Base-by-base conservation (phyloP, 352 stramenopile genomes). In the Thalassiosira hispida region DNA sequence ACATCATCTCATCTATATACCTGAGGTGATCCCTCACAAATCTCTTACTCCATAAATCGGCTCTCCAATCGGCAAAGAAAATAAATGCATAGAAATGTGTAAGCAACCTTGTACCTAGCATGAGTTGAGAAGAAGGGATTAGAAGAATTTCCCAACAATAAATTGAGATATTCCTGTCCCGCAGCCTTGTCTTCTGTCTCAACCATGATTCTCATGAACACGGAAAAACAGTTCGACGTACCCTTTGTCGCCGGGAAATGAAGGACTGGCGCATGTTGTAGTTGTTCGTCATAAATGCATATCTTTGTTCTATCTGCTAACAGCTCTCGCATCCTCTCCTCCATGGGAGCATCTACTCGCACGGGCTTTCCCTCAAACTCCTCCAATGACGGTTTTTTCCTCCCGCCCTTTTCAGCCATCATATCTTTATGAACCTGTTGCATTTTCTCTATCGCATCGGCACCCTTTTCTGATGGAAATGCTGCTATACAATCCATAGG, bases 71-170 rank as follows among this genome's bases (percentile, higher is more conserved):
- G 12, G 73, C 69, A 64, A 90, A 90, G 35, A 86, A 80, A 7
- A 83, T 38, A 42, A 87, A 90, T 14, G 81, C 31, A 71, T 95
- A 95, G 56, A 94, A 95, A 74, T 95, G 90, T 2, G 89, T 86
- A 9, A 94, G 33, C 2, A 92, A 69, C n/a, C 86, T 44, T 44
- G 53, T 84, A n/a, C n/a, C n/a, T n/a, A n/a, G n/a, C n/a, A n/a
- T n/a, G n/a, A n/a, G n/a, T n/a, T n/a, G n/a, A n/a, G n/a, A n/a
- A n/a, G n/a, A n/a, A n/a, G n/a, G n/a, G n/a, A n/a, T n/a, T n/a
- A n/a, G n/a, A n/a, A n/a, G n/a, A n/a, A n/a, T n/a, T n/a, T n/a
- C n/a, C n/a, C n/a, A n/a, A n/a, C n/a, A n/a, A n/a, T n/a, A n/a
- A n/a, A n/a, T n/a, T n/a, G n/a, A n/a, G n/a, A n/a, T n/a, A n/a